Base-by-base conservation (phyloP, 371 early-diverging fungal genomes). In the Rhizopus sp. region DNA sequence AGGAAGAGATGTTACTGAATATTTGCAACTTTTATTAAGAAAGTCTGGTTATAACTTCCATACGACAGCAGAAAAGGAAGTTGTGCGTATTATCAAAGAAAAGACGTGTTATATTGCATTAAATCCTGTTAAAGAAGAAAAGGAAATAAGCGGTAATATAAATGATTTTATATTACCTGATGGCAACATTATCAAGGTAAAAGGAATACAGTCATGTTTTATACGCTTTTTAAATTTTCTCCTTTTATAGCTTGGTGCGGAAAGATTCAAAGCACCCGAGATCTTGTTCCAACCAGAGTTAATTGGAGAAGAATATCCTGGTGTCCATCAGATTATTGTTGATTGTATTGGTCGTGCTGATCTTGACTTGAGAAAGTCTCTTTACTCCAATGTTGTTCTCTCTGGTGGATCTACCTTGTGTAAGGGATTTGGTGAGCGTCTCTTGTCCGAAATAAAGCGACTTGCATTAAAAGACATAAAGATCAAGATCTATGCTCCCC, bases 401-500 rank as follows among this genome's bases (percentile, higher is more conserved):
- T 93, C 94, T 8, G 98, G 98, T 53, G 42, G 35, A 33, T 39
- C 50, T 34, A 55, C 16, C 13, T 33, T 45, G 44, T 62, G 57
- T 40, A 57, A 62, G 76, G 94, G 95, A 16, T 93, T 96, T 78
- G 95, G 94, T 57, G 96, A 96, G 64, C 90, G 98, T 42, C 68
- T 98, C 69, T 80, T 96, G 69, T 68, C 81, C 49, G 98, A 98
- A 75, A 80, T 95, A 60, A 91, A 91, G 50, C 82, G 85, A 60
- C 74, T 91, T 55, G 91, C 95, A 31, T 75, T 91, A 57, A 87
- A 84, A 59, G 95, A 96, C 68, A 82, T 89, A 69, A 96, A 97
- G 78, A 92, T 98, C 72, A 95, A 94, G 73, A 94, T 98, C 62
- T 91, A 86, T 59, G 97, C 96, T 17, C 97, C 96, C 30, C 97